Conservation (phyloP, 2,329 filamentous ascomycete species). For the Samsoniella hepiali region DNA sequence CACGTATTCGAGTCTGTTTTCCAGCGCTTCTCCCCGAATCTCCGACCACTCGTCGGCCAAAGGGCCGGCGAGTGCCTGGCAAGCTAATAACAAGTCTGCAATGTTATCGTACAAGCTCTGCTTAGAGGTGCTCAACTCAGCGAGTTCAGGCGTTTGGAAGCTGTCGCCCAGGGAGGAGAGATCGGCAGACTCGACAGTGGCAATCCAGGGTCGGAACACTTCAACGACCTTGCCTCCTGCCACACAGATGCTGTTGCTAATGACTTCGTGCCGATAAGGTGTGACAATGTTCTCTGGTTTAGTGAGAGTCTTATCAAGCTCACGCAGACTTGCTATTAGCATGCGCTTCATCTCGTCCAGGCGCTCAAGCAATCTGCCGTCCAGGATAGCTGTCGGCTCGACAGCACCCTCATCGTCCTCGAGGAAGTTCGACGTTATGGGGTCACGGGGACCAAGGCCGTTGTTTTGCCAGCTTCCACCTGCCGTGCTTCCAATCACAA, state of each 20-base stretch:
- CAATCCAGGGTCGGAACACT: slow-evolving; percentile 84
- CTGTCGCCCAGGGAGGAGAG: slow-evolving; percentile 73
- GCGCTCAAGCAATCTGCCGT: slow-evolving; percentile 73
- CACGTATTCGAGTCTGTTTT: slow-evolving; percentile 80
- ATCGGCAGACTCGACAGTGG: slow-evolving; percentile 88
- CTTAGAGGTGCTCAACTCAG: slow-evolving; percentile 86
- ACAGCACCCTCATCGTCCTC: slow-evolving; percentile 72
- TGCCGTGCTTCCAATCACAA: slow-evolving; percentile 77
- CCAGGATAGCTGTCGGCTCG: slow-evolving; percentile 72
- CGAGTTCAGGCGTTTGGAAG: slow-evolving; percentile 79
- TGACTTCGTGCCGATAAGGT: slow-evolving; percentile 69
- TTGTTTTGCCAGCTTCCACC: slow-evolving; percentile 88
- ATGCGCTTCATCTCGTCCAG: slow-evolving; percentile 83
- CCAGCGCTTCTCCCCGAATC: slow-evolving; percentile 82
- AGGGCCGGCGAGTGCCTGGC: slow-evolving; percentile 87
- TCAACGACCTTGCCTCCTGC: slow-evolving; percentile 80
- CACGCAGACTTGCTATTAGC: slow-evolving; percentile 80
- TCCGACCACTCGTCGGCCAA: slow-evolving; percentile 95
- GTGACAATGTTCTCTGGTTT: slow-evolving; percentile 80
- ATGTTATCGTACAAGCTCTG: slow-evolving; percentile 92
- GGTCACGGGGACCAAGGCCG: slow-evolving; percentile 61
- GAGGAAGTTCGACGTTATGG: slow-evolving; percentile 76
- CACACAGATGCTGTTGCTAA: slow-evolving; percentile 78
- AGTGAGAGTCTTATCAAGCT: slow-evolving; percentile 79
- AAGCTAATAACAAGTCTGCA: slow-evolving; percentile 81